Evolutionary conservation across 2,329 filamentous ascomycete genomes (phyloP).

Genomic region (Penicillium sp.): DNA sequence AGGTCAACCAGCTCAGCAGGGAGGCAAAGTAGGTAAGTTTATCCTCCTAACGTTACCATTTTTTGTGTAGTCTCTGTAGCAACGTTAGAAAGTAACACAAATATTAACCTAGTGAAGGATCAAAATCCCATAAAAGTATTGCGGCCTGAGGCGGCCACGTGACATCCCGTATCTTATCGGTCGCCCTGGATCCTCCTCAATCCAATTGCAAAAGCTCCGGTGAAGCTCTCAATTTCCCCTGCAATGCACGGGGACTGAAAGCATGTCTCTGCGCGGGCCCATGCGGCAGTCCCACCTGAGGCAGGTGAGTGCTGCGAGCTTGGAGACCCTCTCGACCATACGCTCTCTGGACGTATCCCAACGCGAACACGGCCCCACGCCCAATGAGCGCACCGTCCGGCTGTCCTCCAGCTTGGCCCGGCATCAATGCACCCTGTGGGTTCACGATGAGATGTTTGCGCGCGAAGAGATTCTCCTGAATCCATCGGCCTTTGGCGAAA

Average conservation of each 20-base stretch:
- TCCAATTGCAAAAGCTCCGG: slow-evolving; percentile 2
- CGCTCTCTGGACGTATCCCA: slow-evolving; percentile 30
- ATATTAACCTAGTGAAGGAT: too few species aligned
- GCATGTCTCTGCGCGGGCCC: slow-evolving; percentile 42
- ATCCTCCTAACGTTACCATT: too few species aligned
- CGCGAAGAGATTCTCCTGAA: slow-evolving; percentile 79
- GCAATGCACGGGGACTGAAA: slow-evolving; percentile 24
- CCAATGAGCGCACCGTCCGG: slow-evolving; percentile 27
- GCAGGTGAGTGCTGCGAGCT: slow-evolving; percentile 42
- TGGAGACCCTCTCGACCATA: slow-evolving; percentile 35
- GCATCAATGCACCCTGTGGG: slow-evolving; percentile 51
- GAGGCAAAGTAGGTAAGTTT: too few species aligned
- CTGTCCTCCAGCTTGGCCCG: slow-evolving; percentile 30
- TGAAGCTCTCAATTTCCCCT: slow-evolving; percentile 19
- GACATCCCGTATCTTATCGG: slow-evolving; percentile 22
- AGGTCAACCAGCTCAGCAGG: too few species aligned
- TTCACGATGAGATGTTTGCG: slow-evolving; percentile 71
- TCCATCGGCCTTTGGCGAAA: slow-evolving; percentile 64
- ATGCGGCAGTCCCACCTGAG: slow-evolving; percentile 41
- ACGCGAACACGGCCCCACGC: slow-evolving; percentile 27
- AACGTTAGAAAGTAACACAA: too few species aligned
- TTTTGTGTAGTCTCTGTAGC: too few species aligned
- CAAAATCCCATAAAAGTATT: too few species aligned
- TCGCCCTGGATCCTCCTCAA: slow-evolving; percentile 1
- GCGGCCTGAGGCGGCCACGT: too few species aligned